Conservation (phyloP, 805 yeast genomes). For the Candida qinlingensis region DNA sequence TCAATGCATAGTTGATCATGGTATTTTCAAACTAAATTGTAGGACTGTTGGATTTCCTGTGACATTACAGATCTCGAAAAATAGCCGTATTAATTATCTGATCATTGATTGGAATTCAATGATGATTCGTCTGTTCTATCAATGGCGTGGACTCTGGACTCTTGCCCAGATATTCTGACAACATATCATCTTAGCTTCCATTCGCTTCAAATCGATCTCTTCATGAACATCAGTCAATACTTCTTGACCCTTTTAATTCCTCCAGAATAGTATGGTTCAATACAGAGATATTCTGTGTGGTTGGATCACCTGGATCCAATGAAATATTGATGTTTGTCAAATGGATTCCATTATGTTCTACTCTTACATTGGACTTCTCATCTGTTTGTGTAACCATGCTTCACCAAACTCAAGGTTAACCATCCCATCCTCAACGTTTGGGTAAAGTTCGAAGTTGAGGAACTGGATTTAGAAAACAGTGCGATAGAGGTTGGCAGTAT, state of each 20-base stretch:
- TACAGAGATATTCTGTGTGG: not conserved
- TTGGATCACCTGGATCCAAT: not conserved
- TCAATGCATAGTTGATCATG: too few relatives aligned
- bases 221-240: not conserved
- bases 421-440: constrained; percentile 28
- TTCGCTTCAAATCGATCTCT: not conserved
- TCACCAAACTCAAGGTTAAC: constrained; percentile 28
- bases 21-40: too few relatives aligned
- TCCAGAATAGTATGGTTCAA: not conserved
- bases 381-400: constrained; percentile 20
- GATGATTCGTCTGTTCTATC: too few relatives aligned
- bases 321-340: not conserved
- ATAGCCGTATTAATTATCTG: too few relatives aligned
- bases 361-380: constrained; percentile 5
- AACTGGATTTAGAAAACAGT: constrained; percentile 23
- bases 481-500: constrained; percentile 31
- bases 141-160: not conserved
- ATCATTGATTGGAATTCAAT: too few relatives aligned
- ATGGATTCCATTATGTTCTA: not conserved
- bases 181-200: not conserved
- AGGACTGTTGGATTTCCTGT: too few relatives aligned
- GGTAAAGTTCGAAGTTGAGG: constrained; percentile 25
- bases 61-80: too few relatives aligned
- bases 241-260: not conserved
- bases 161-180: not conserved